Evolutionary conservation across 2,329 filamentous ascomycete species (phyloP), one percentile per base, ranked within the genome.

Genomic region (Paracoccidioides lutzii): DNA sequence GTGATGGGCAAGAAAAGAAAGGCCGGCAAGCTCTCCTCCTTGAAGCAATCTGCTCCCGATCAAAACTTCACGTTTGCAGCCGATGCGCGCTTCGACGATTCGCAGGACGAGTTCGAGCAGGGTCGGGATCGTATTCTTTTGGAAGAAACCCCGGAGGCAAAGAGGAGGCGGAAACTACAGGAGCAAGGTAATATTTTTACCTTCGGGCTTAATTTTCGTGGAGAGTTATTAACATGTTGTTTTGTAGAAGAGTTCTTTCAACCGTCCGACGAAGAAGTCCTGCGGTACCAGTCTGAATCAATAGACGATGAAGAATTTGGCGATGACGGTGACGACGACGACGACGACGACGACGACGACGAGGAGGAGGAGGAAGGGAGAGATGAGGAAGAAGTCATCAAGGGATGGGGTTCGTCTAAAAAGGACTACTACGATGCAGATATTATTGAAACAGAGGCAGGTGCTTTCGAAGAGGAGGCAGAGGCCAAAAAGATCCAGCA

Each of bases 371-470:
- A 67, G 54, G 66, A 69, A 28, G 78, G 76, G 3, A 77, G 80
- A 33, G 76, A 75, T 2, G 81, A 82, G 44, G 78, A 75, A 22
- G 74, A 78, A 45, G 77, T 81, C 15, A 70, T 82, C 53, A 83
- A 81, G 44, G 90, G 84, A 67, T 97, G 93, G 90, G 93, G 91
- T 35, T 80, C 85, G 4, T 90, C 88, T 2, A 91, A 82, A 69
- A 86, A 86, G 59, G 91, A 95, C 63, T 95, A 96, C 73, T 98
- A 98, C 72, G 81, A 95, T 73, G 88, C 89, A 62, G 91, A 98
- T 70, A 75, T 75, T 8, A 83, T 85, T 56, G 81, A 85, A 64
- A 84, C 81, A 1, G 83, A 85, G 64, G 79, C 81, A 58, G 83
- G 85, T 71, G 93, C 93, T 0, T 72, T 94, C 37, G 90, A 93